Evolutionary conservation across 257 asterid genomes (phyloP).

Genomic region (Verbascum thapsus): DNA sequence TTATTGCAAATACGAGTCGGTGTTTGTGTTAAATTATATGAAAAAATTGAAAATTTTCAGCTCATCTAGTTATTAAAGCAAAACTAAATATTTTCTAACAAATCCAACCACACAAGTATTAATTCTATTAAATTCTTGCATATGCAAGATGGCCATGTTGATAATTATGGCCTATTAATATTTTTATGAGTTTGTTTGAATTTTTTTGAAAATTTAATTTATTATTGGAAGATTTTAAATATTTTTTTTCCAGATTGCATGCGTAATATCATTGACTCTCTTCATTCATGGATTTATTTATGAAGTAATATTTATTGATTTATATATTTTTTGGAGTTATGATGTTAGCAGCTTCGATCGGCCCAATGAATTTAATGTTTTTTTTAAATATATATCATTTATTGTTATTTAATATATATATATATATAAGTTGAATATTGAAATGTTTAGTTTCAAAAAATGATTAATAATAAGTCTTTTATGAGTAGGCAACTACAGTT

Average conservation of each 20-base stretch:
- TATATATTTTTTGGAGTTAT: constrained; percentile 27
- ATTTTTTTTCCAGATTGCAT: constrained; percentile 16
- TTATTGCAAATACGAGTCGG: too few relatives aligned
- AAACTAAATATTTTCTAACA: too few relatives aligned
- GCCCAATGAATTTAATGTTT: constrained; percentile 35
- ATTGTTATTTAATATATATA: constrained; percentile 41
- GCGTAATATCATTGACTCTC: constrained; percentile 35
- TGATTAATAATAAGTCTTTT: constrained; percentile 21
- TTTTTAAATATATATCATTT: constrained; percentile 39
- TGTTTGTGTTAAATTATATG: too few relatives aligned
- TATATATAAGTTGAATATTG: constrained; percentile 32
- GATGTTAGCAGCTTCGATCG: constrained; percentile 36
- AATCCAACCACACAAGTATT: constrained; percentile 61
- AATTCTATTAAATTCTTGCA: constrained; percentile 41
- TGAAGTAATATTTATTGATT: not conserved
- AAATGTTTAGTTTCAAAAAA: constrained; percentile 28
- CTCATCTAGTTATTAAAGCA: constrained; percentile 56
- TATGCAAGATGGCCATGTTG: constrained; percentile 32
- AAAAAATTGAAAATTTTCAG: too few relatives aligned
- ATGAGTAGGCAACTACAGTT: too few relatives aligned
- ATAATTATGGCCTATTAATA: not conserved
- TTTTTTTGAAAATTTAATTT: too few relatives aligned
- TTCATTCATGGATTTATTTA: constrained; percentile 18
- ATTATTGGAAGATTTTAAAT: not conserved
- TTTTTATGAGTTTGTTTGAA: not conserved